Conservation (phyloP, 371 early-diverging fungal genomes). For the Zychaea mexicana region DNA sequence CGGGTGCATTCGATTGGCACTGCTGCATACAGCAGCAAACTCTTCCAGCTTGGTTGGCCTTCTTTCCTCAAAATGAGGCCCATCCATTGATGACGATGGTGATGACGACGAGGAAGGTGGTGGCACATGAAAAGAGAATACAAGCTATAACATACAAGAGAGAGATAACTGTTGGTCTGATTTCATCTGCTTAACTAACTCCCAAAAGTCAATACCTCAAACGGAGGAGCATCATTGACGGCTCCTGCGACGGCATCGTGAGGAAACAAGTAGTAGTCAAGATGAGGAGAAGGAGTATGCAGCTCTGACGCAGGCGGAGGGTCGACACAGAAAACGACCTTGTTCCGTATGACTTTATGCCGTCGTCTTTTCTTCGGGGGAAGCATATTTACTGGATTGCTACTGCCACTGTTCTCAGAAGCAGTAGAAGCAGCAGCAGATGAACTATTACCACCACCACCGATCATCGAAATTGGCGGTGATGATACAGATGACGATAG, state of each 20-base stretch:
- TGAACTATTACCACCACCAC: constrained; percentile 1
- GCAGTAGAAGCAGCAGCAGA: too few relatives aligned
- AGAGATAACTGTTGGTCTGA: too few relatives aligned
- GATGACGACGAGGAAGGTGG: too few relatives aligned
- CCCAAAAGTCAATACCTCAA: constrained; percentile 36
- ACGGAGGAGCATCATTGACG: constrained; percentile 31
- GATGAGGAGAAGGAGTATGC: constrained; percentile 12
- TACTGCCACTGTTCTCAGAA: neutral
- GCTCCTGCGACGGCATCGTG: constrained; percentile 50
- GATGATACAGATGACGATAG: neutral
- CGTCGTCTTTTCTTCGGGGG: constrained; percentile 19
- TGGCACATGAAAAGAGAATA: constrained; percentile 24
- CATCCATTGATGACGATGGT: too few relatives aligned
- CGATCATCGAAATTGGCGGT: neutral
- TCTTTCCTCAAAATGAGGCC: constrained; percentile 1
- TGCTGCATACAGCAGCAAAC: constrained; percentile 37
- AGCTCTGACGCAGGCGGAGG: neutral
- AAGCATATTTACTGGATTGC: neutral
- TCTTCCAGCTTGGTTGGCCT: constrained; percentile 30
- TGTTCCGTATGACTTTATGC: constrained; percentile 16
- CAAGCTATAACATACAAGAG: neutral
- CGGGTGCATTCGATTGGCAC: constrained; percentile 1
- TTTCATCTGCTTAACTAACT: too few relatives aligned
- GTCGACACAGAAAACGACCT: constrained; percentile 15
- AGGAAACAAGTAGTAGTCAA: constrained; percentile 40